A percentile compares a stretch with the other conserved stretches of the same genome.
phyloP scores from a whole-genome alignment of 495 filamentous ascomycete genomes.

The Trichodelitschia bisporula region DNA sequence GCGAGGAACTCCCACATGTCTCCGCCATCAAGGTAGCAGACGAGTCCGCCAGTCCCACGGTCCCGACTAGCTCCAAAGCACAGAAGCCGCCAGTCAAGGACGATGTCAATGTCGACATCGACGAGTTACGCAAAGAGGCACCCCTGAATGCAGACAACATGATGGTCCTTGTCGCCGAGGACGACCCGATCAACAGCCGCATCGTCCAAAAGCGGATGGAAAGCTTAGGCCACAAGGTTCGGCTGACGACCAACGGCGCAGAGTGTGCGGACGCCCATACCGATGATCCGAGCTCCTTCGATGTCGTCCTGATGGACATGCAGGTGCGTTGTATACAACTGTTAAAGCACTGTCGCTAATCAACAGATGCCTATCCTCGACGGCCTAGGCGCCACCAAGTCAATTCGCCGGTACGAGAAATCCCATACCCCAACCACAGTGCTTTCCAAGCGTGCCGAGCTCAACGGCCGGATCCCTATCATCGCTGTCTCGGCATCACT shows the following conservation, averaged over 20 bases:
- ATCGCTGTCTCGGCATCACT: slow-evolving; percentile 82
- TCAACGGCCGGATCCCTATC: slow-evolving; percentile 42
- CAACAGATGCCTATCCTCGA: slow-evolving; percentile 80
- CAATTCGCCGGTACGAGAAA: slow-evolving; percentile 52
- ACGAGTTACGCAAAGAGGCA: not conserved
- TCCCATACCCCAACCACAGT: slow-evolving; percentile 9
- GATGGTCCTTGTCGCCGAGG: slow-evolving; percentile 62
- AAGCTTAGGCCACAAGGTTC: slow-evolving; percentile 50
- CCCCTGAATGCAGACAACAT: slow-evolving; percentile 19
- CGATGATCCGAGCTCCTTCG: slow-evolving; percentile 32
- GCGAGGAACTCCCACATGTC: not conserved
- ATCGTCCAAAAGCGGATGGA: slow-evolving; percentile 67
- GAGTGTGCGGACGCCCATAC: slow-evolving; percentile 52
- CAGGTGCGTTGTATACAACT: slow-evolving; percentile 30
- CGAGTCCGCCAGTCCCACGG: slow-evolving; percentile 11
- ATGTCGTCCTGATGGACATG: slow-evolving; percentile 93
- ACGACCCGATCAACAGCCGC: slow-evolving; percentile 79
- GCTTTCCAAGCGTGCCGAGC: slow-evolving; percentile 22
- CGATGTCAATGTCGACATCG: slow-evolving; percentile 18
- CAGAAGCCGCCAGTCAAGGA: slow-evolving; percentile 20
- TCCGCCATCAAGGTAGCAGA: slow-evolving; percentile 1
- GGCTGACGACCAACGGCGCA: slow-evolving; percentile 60
- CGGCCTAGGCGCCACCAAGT: slow-evolving; percentile 56
- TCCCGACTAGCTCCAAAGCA: slow-evolving; percentile 14
- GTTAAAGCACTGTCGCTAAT: slow-evolving; percentile 2